phyloP scores from a whole-genome alignment of 2,329 filamentous ascomycete species.

The Epicoccum nigrum region DNA sequence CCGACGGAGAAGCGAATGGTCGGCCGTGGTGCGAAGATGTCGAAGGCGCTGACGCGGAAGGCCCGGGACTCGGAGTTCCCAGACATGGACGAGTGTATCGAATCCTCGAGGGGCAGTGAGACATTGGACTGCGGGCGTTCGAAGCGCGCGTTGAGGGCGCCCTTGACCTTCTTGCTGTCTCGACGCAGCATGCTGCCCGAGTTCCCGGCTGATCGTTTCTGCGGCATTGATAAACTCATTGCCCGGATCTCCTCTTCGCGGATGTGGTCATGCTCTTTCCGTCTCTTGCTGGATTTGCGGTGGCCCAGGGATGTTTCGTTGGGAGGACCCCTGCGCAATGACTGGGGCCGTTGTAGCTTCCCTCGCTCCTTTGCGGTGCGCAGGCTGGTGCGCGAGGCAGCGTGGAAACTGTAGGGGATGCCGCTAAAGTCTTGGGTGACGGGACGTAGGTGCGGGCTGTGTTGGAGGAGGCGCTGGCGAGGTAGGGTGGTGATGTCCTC shows the following conservation, averaged over 20 bases:
- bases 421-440: constrained; percentile 49
- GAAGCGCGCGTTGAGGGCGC: constrained; percentile 61
- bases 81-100: constrained; percentile 77
- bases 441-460: constrained; percentile 57
- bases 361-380: constrained; percentile 49
- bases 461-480: constrained; percentile 45
- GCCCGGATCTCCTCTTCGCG: constrained; percentile 88
- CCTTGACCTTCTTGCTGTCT: constrained; percentile 70
- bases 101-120: constrained; percentile 75
- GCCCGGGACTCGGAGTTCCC: constrained; percentile 75
- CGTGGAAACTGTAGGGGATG: constrained; percentile 54
- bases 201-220: constrained; percentile 66
- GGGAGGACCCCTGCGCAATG: constrained; percentile 63
- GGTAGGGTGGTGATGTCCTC: constrained; percentile 58
- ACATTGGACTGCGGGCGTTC: constrained; percentile 71
- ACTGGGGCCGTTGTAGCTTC: constrained; percentile 55
- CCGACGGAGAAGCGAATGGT: constrained; percentile 76
- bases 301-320: constrained; percentile 64
- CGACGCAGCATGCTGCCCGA: constrained; percentile 65
- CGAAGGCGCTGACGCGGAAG: constrained; percentile 80
- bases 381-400: constrained; percentile 45
- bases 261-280: constrained; percentile 68
- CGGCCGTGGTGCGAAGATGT: constrained; percentile 83
- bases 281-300: constrained; percentile 75
- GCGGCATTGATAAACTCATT: constrained; percentile 74